Evolutionary conservation across 2,329 filamentous ascomycete genomes (phyloP).

Genomic region (Cyclaneusma minus): DNA sequence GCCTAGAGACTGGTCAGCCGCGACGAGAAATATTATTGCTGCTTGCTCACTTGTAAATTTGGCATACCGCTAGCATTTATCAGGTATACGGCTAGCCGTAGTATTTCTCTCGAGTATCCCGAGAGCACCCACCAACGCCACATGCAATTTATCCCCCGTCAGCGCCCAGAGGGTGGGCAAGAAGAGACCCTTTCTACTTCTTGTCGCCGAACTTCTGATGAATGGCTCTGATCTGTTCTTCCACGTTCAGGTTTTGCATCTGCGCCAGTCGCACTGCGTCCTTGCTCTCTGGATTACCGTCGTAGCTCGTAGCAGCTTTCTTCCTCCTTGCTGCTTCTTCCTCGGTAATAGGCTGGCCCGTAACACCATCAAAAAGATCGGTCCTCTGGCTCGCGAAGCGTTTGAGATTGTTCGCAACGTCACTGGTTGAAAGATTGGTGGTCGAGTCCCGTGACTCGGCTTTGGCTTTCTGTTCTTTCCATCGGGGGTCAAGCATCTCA

Average conservation of each 20-base stretch:
- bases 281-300: conserved; percentile 47
- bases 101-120: no score
- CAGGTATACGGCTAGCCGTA: no score
- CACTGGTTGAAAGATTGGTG: conserved; percentile 71
- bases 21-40: no score
- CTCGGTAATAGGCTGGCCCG: conserved; percentile 51
- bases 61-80: no score
- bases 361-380: conserved; percentile 69
- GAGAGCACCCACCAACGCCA: no score
- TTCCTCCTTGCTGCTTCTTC: conserved; percentile 63
- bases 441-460: conserved; percentile 71
- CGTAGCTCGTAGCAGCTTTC: conserved; percentile 53
- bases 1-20: no score
- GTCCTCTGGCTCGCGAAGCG: conserved; percentile 78
- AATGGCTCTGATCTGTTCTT: conserved; percentile 67
- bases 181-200: conserved; percentile 13
- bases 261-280: conserved; percentile 34
- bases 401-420: conserved; percentile 90
- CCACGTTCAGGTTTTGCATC: conserved; percentile 58
- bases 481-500: conserved; percentile 81
- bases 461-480: conserved; percentile 92
- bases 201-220: conserved; percentile 35
- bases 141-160: no score
- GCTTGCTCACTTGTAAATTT: no score
- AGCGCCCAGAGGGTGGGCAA: no score